Base-by-base conservation (phyloP, 495 filamentous ascomycete species). In the Lasiosphaeria ovina region DNA sequence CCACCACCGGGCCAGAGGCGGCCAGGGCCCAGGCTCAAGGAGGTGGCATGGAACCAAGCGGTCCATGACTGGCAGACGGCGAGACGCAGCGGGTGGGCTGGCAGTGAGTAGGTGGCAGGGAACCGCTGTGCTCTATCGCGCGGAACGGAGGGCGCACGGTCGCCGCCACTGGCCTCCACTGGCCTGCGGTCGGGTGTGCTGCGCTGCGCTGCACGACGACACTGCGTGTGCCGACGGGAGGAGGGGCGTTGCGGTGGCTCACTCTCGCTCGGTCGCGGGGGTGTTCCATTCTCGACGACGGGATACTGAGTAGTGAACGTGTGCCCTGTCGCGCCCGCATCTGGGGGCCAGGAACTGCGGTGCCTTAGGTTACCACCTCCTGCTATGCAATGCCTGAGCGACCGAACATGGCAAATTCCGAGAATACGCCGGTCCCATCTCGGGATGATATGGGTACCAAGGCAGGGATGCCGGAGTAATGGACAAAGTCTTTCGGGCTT, bases 361-460 rank as follows among this genome's bases (percentile, higher is more conserved):
- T 47, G 5, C 16, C 12, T 14, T 11, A 14, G 44, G 24, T 24
- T 2, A 24, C 24, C 2, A 24, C 24, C 24, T 24, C 24, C 24
- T 24, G 24, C 24, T 24, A 24, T 24, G 24, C 24, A 24, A 24
- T 2, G 24, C 24, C 24, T 24, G 24, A 24, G 24, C 24, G 24
- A 24, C 24, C 24, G 24, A 24, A 24, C 24, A 54, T 63, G 62
- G 57, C 12, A 64, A 65, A 65, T 65, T 65, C 63, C 63, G 63
- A 65, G 63, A 65, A 65, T 65, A 58, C 55, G 55, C 63, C 63
- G 63, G 54, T 49, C 36, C 54, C 54, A 54, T 10, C 40, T 35
- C 24, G 24, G 42, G 40, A 33, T 54, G 32, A n/a, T 40, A 32
- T 54, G 3, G 33, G 33, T 55, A 55, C 53, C 42, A 55, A 6